Evolutionary conservation across 2,329 filamentous ascomycete genomes (phyloP).

Genomic region (Paraphoma chrysanthemicola): DNA sequence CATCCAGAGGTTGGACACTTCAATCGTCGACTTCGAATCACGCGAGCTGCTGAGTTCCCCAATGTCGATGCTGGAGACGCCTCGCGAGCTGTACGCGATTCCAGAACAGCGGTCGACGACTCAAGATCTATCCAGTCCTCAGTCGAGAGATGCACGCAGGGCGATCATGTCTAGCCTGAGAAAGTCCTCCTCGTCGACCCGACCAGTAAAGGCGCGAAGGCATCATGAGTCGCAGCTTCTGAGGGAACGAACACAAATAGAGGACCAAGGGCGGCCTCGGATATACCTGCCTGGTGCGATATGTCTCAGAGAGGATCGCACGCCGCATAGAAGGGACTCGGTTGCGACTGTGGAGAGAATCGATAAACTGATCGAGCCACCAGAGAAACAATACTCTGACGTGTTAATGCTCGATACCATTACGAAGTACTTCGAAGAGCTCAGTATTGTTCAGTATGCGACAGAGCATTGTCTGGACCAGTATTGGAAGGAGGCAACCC

Average conservation of each 20-base stretch:
- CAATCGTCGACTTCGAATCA: constrained; percentile 23
- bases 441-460: constrained; percentile 42
- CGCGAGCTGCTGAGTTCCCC: constrained; percentile 30
- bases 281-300: constrained; percentile 54
- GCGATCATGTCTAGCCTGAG: constrained; percentile 15
- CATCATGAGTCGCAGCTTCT: background rate
- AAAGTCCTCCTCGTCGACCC: constrained; percentile 8
- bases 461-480: constrained; percentile 39
- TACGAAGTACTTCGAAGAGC: constrained; percentile 51
- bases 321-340: constrained; percentile 10
- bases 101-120: constrained; percentile 6
- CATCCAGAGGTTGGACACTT: constrained; percentile 28
- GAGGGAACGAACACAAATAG: background rate
- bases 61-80: constrained; percentile 37
- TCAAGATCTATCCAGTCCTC: constrained; percentile 4
- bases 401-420: constrained; percentile 45
- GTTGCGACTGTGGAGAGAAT: constrained; percentile 8
- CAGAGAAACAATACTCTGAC: constrained; percentile 30
- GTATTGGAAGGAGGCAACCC: constrained; percentile 36
- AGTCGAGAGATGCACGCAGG: constrained; percentile 6
- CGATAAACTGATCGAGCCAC: constrained; percentile 18
- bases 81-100: constrained; percentile 35
- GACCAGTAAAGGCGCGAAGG: background rate
- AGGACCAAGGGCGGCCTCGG: constrained; percentile 6
- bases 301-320: constrained; percentile 39